Base-by-base conservation (phyloP, 257 asterid species). In the Salvia rosmarinus region DNA sequence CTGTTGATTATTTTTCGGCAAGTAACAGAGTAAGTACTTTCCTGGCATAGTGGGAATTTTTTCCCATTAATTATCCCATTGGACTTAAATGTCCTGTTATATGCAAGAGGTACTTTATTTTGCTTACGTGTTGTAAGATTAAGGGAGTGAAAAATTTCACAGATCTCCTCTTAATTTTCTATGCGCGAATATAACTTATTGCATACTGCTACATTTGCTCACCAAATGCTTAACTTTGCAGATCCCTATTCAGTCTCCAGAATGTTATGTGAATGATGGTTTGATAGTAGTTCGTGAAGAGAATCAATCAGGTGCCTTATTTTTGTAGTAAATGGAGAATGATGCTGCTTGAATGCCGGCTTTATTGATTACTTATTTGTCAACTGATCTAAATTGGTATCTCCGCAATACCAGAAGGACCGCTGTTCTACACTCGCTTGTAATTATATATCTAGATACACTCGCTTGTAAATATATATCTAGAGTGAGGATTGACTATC, bases 151-250 rank as follows among this genome's bases (percentile, higher is more conserved):
- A 21, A 44, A 51, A 20, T 32, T n/a, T 9, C 12, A 7, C 19
- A 21, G 58, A 23, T 42, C 20, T 11, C 67, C 25, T 39, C 39
- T n/a, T 77, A n/a, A 13, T 17, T 47, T 70, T 28, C 25, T 34
- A 68, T 66, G 35, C 61, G 39, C 12, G 54, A 4, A 30, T 56
- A 39, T 56, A 58, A 52, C 68, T 47, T 43, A 21, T 67, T 4
- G 16, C 56, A 54, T 55, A 47, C 28, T 30, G 39, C 42, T 64
- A 25, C 66, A 17, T 12, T 43, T 56, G 16, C 76, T 81, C 46
- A 84, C 72, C 11, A 8, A 34, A 60, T 44, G 64, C 64, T 77
- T 56, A 58, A 55, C 50, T 78, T 64, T 80, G 76, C 80, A 66
- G 78, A 47, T 34, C 63, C 63, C 8, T 42, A 34, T 59, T 66